These are phyloP conservation scores for Tulasnella sp. DNA, from an alignment of 768 basidiomycete species.

Conservation along the genomic window DNA sequence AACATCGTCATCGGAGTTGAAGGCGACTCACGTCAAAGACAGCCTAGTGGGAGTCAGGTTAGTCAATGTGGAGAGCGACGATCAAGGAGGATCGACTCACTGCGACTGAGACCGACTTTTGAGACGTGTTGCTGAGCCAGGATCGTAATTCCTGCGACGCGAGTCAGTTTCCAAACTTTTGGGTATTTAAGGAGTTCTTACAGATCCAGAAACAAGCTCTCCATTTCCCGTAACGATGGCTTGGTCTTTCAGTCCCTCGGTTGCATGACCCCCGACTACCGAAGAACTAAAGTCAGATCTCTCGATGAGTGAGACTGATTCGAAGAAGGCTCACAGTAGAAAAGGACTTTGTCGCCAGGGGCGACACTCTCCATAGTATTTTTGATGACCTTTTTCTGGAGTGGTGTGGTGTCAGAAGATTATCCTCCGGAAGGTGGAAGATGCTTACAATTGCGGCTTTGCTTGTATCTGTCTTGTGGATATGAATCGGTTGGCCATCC, in stretches of 20 bases:
- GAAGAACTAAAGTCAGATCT: not conserved
- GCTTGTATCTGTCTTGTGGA: not conserved
- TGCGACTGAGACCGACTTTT: not conserved
- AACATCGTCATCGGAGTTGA: too few species aligned
- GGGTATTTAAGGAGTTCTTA: not conserved
- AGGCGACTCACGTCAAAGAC: too few species aligned
- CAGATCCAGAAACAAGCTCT: not conserved
- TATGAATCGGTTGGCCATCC: not conserved
- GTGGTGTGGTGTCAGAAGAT: not conserved
- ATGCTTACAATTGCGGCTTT: not conserved
- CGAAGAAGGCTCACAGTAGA: not conserved
- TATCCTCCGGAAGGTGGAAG: not conserved
- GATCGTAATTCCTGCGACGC: not conserved
- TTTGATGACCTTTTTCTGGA: not conserved
- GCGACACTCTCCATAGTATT: not conserved
- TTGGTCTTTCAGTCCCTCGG: not conserved
- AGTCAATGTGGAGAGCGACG: too few species aligned
- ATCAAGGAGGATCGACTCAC: too few species aligned
- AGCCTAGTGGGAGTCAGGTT: too few species aligned
- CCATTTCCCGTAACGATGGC: not conserved
- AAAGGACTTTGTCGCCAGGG: not conserved
- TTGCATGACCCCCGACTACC: not conserved
- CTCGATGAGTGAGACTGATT: not conserved
- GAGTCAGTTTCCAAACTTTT: not conserved
- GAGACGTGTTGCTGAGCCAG: not conserved